Percentiles rank a stretch among this genome's conserved stretches.
These are phyloP conservation scores for Penicillium sp. DNA, from an alignment of 2,329 filamentous ascomycete species.

Conservation along the genomic window DNA sequence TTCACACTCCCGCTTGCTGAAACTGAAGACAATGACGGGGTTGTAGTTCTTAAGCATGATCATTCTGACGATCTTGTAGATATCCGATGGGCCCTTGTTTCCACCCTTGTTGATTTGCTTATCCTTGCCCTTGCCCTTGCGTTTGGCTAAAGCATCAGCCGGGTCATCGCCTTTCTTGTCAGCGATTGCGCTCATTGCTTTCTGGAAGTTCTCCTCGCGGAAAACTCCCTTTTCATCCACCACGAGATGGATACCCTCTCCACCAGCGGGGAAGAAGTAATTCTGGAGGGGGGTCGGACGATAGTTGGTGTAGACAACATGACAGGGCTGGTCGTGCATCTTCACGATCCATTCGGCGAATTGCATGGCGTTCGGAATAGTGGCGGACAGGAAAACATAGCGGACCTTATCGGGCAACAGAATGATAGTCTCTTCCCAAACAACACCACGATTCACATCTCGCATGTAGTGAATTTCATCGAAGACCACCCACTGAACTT, in stretches of 20 bases:
- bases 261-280: slow-evolving; percentile 93
- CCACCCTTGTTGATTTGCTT: slow-evolving; percentile 90
- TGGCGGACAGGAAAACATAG: slow-evolving; percentile 97
- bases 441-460: slow-evolving; percentile 82
- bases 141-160: slow-evolving; percentile 72
- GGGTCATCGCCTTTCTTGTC: slow-evolving; percentile 84
- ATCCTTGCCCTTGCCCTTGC: slow-evolving; percentile 84
- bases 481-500: slow-evolving; percentile 97
- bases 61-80: slow-evolving; percentile 98
- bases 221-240: slow-evolving; percentile 97
- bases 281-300: slow-evolving; percentile 93
- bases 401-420: slow-evolving; percentile 96
- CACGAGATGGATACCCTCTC: slow-evolving; percentile 87
- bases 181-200: slow-evolving; percentile 86
- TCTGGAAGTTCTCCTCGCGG: slow-evolving; percentile 95
- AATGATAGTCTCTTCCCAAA: slow-evolving; percentile 99
- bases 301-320: slow-evolving; percentile 99
- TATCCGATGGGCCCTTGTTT: slow-evolving; percentile 69
- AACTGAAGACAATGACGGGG: slow-evolving; percentile 98
- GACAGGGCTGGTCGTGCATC: slow-evolving; percentile 94
- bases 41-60: slow-evolving; percentile 98
- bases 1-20: slow-evolving; percentile 97
- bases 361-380: slow-evolving; percentile 98
- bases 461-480: slow-evolving; percentile 99
- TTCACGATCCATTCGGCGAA: slow-evolving; percentile 99